Percentiles rank a stretch among this genome's conserved stretches.
Evolutionary conservation across 331 rosid species (phyloP).

Genomic region (Rhamnella rubrinervis): DNA sequence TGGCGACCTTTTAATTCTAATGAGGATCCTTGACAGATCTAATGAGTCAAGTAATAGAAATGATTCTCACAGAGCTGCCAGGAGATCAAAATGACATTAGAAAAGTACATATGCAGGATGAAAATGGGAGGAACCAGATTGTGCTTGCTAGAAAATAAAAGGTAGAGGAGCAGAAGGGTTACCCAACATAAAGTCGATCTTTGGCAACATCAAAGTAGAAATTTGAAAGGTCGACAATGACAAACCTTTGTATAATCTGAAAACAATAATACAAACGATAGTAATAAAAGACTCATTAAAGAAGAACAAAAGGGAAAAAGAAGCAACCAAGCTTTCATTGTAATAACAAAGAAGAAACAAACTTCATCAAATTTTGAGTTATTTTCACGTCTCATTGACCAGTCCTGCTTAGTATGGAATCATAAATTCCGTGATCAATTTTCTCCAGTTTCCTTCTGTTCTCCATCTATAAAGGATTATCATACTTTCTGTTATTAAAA

Average conservation of each 20-base stretch:
- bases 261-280: constrained; percentile 15
- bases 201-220: constrained; percentile 95
- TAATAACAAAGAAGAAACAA: background rate
- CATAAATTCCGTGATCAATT: background rate
- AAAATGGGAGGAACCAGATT: background rate
- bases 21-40: background rate
- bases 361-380: background rate
- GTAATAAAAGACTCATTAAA: constrained; percentile 4
- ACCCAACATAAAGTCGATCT: constrained; percentile 99
- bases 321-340: background rate
- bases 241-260: constrained; percentile 94
- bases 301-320: background rate
- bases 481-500: background rate
- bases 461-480: background rate
- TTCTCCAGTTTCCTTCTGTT: constrained; percentile 2
- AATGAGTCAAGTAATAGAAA: no score
- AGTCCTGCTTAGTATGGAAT: constrained; percentile 4
- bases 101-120: constrained; percentile 1
- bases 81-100: background rate
- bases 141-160: constrained; percentile 2
- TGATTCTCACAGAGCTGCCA: background rate
- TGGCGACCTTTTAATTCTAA: no score
- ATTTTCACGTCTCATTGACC: background rate
- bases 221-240: constrained; percentile 89
- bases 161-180: constrained; percentile 24